A percentile compares a stretch with the other conserved stretches of the same genome.
These are phyloP conservation scores for Kondoa malvinella DNA, from an alignment of 768 basidiomycete species.

Conservation along the genomic window DNA sequence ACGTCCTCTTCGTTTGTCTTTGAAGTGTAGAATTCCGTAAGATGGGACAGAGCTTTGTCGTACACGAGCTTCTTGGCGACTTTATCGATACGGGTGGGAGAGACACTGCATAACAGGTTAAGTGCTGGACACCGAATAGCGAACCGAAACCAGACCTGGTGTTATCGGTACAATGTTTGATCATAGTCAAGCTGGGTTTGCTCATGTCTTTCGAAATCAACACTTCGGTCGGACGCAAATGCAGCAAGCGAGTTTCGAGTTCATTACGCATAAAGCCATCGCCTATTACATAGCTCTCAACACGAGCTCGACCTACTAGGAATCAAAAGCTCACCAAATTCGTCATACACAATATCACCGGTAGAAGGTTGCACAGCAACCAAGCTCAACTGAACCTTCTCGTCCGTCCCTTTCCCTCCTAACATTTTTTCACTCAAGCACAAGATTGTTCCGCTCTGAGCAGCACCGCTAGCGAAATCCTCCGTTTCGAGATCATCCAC, in stretches of 20 bases:
- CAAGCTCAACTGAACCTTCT: conserved; percentile 46
- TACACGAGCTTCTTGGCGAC: conserved; percentile 5
- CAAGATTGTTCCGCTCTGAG: conserved; percentile 53
- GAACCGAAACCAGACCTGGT: not conserved
- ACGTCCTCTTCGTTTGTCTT: not conserved
- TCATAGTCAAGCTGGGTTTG: conserved; percentile 24
- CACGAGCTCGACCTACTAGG: conserved; percentile 10
- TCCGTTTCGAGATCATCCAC: conserved; percentile 45
- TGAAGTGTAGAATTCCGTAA: conserved; percentile 14
- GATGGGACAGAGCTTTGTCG: conserved; percentile 6
- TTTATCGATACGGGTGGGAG: conserved; percentile 3
- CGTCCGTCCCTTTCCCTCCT: conserved; percentile 37
- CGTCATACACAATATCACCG: conserved; percentile 82
- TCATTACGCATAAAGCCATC: conserved; percentile 74
- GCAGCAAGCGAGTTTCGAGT: conserved; percentile 78
- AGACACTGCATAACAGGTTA: conserved; percentile 3
- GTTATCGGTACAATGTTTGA: not conserved
- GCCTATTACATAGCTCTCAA: conserved; percentile 25
- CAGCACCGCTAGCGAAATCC: conserved; percentile 27
- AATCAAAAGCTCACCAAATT: not conserved
- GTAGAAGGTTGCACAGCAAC: conserved; percentile 68
- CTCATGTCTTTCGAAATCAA: conserved; percentile 37
- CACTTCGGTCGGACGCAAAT: conserved; percentile 66
- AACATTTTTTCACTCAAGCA: conserved; percentile 48
- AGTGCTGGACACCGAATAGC: too few species aligned